Evolutionary conservation across 345 rosid genomes (phyloP), one percentile per base, ranked within the genome.

Genomic region (Pistacia integerrima): DNA sequence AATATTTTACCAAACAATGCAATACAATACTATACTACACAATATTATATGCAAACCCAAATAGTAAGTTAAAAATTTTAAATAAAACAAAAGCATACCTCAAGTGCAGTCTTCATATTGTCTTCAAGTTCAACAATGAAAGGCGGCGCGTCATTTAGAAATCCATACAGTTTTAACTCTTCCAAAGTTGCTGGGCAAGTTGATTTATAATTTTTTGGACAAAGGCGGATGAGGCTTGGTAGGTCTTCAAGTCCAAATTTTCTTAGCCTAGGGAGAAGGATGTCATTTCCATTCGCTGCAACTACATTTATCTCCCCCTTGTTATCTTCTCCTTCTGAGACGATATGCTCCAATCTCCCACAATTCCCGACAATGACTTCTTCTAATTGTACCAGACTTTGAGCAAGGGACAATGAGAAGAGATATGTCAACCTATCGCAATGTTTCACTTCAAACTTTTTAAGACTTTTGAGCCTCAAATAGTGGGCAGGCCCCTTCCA

Each of bases 401-500:
- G 70, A 64, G 77, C 77, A 10, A 64, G n/a, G 20, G 18, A 33
- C 62, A 20, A 14, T 35, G 77, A 33, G 16, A 74, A 65, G 13
- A 74, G 1, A 55, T 51, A 51, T 30, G 35, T 35, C 52, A 74
- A 61, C 54, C 2, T 12, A 3, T 16, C 0, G 5, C 6, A 64
- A 52, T 1, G 0, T 4, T n/a, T 1, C 30, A 28, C 30, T 28
- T 28, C 30, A 28, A 28, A 28, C 30, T 28, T 28, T 28, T 28
- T 64, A 10, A 74, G 77, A 54, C 62, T 33, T 9, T 35, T 8
- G 10, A 74, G 64, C 64, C 63, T 74, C 33, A 64, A 63, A n/a
- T 64, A 17, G 17, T 51, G 60, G 51, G 71, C 33, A 9, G 77
- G 77, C 5, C 54, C 71, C 55, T 51, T 74, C 64, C 70, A 74